Base-by-base conservation (phyloP, 2,329 filamentous ascomycete species). In the Aspergillus caelatus region DNA sequence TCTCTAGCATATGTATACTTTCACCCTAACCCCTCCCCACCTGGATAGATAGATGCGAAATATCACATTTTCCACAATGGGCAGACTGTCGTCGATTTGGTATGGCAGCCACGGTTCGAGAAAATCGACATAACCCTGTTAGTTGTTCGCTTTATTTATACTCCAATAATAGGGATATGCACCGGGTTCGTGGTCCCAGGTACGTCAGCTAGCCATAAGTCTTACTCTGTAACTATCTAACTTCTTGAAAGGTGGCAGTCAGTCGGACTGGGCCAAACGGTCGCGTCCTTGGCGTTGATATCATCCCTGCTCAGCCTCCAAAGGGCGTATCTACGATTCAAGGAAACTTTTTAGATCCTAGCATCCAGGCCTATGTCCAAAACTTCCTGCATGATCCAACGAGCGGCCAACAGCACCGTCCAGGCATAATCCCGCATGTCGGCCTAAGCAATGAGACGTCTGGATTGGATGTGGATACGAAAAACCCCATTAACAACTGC, bases 321-420 rank as follows among this genome's bases (percentile, higher is more conserved):
- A 88, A 86, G 72, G 95, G 95, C 26, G 93, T 96, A n/a, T 94
- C 92, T 32, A 93, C 93, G 2, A 93, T 99, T 62, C 95, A 99
- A 78, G 95, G 96, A 55, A 92, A 99, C 76, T 98, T 99, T 69
- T 82, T 98, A 46, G 91, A 89, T 7, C 85, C 88, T 0, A 79
- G 80, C 2, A 89, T 97, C n/a, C 91, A 91, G 76, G 85, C 83
- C 26, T 86, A 94, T 76, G 89, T 97, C 45, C 89, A 90, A 75
- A 84, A 88, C 6, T 95, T 94, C 73, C 86, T 99, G 46, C 79
- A 84, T 55, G 86, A 90, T 65, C 87, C 89, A 1, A 81, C 85
- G 55, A 81, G 85, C 61, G 89, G 87, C 43, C 82, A 88, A 59
- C 79, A 82, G 6, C 80, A 80, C 64, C 72, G 68, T 67, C 71